These are phyloP conservation scores for Monilinia laxa DNA, from an alignment of 2,329 filamentous ascomycete genomes.

Conservation along the genomic window DNA sequence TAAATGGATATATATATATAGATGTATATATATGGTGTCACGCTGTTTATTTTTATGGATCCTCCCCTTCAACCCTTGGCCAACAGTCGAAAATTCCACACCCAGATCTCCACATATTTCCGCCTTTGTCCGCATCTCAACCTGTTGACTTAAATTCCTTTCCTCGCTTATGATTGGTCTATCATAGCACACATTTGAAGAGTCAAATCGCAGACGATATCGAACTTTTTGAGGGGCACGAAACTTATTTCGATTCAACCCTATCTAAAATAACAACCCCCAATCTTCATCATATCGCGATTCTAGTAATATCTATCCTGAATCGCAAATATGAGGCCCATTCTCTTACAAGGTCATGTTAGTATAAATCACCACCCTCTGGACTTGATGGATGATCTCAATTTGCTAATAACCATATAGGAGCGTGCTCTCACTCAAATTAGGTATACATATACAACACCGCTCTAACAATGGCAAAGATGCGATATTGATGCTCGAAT, in stretches of 20 bases:
- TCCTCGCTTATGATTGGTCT: conserved; percentile 22
- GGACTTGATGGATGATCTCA: conserved; percentile 17
- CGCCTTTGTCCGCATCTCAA: conserved; percentile 12
- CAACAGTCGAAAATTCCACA: too few relatives aligned
- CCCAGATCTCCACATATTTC: not conserved
- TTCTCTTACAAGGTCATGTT: conserved; percentile 90
- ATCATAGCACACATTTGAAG: conserved; percentile 23
- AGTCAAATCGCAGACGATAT: conserved; percentile 23
- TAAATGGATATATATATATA: too few relatives aligned
- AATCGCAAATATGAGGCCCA: conserved; percentile 80
- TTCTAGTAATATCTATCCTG: conserved; percentile 16
- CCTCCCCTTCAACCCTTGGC: too few relatives aligned
- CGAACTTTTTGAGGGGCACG: conserved; percentile 27
- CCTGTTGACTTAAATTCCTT: not conserved
- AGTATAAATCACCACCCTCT: conserved; percentile 37
- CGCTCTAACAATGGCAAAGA: conserved; percentile 22
- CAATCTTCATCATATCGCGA: conserved; percentile 15
- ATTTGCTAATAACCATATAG: conserved; percentile 42
- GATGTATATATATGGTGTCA: too few relatives aligned
- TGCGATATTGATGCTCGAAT: conserved; percentile 28
- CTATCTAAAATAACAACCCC: conserved; percentile 15
- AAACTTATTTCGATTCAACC: conserved; percentile 21
- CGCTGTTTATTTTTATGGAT: too few relatives aligned
- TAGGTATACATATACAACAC: conserved; percentile 61
- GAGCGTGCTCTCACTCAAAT: conserved; percentile 95